A percentile compares a stretch with the other conserved stretches of the same genome.
These are phyloP conservation scores for Brassica juncea DNA, from an alignment of 345 rosid genomes.

Conservation along the genomic window DNA sequence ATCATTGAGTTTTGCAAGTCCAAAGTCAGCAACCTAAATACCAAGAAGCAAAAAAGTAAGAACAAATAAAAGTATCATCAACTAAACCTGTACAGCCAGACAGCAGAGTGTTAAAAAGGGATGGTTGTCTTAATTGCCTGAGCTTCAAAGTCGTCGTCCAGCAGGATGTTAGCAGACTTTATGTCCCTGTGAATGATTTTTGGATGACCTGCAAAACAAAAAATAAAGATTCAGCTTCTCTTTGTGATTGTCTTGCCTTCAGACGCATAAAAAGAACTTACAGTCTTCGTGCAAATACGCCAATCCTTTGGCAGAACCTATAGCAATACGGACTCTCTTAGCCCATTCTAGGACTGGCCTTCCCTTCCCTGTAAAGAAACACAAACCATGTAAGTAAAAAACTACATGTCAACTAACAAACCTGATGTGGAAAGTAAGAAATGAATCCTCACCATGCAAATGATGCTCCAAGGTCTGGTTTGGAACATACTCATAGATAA, in stretches of 20 bases:
- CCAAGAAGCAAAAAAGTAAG: neutral
- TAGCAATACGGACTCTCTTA: conserved; percentile 78
- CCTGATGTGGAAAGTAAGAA: neutral
- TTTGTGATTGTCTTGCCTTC: neutral
- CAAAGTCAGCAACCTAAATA: conserved; percentile 92
- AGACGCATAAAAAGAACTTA: conserved; percentile 43
- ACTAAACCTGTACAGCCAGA: neutral
- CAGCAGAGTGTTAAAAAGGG: neutral
- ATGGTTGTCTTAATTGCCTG: conserved; percentile 53
- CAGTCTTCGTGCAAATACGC: conserved; percentile 98
- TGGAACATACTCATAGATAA: conserved; percentile 89
- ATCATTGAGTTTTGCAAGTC: conserved; percentile 87
- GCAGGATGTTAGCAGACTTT: conserved; percentile 84
- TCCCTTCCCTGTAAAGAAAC: conserved; percentile 49
- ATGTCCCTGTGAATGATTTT: conserved; percentile 94
- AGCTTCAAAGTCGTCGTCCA: conserved; percentile 80
- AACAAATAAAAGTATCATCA: neutral
- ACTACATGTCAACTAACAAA: neutral
- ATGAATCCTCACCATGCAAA: conserved; percentile 69
- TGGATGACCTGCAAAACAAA: conserved; percentile 67
- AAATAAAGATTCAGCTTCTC: neutral
- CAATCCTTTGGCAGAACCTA: conserved; percentile 96
- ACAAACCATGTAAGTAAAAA: neutral
- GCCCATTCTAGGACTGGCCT: conserved; percentile 75
- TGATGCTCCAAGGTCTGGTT: conserved; percentile 92